A percentile compares a stretch with the other conserved stretches of the same genome.
These are phyloP conservation scores for Xylariales sp. DNA, from an alignment of 2,329 filamentous ascomycete species.

Conservation along the genomic window DNA sequence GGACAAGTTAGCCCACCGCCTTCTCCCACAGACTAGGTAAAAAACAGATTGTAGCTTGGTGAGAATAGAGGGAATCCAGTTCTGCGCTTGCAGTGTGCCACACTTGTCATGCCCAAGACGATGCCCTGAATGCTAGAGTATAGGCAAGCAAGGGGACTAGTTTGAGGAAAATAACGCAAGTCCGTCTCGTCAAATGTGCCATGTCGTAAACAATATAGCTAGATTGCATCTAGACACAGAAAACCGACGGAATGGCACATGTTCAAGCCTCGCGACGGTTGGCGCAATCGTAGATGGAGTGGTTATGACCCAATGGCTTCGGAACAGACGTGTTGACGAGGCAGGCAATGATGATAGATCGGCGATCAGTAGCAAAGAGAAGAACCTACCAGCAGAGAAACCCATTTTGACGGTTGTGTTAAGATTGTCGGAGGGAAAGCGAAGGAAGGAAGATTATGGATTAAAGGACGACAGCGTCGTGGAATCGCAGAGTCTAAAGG, in stretches of 20 bases:
- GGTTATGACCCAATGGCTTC: conserved; percentile 46
- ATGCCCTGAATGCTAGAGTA: neutral
- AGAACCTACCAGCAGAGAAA: conserved; percentile 58
- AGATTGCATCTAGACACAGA: conserved; percentile 4
- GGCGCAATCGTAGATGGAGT: conserved; percentile 23
- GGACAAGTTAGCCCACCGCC: conserved; percentile 46
- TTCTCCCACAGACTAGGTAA: neutral
- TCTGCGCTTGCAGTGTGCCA: conserved; percentile 9
- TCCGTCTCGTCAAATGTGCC: conserved; percentile 13
- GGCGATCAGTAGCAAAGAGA: conserved; percentile 34
- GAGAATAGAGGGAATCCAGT: neutral
- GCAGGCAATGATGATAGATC: conserved; percentile 25
- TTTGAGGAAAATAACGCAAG: conserved; percentile 48
- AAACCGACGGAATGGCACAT: conserved; percentile 15
- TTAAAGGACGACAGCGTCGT: conserved; percentile 39
- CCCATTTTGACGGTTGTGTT: conserved; percentile 55
- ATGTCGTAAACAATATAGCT: conserved; percentile 32
- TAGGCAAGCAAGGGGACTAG: neutral
- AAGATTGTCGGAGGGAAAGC: conserved; percentile 21
- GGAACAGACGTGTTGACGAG: conserved; percentile 35
- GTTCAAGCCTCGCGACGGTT: conserved; percentile 19
- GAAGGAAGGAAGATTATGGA: conserved; percentile 46
- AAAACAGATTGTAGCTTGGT: neutral
- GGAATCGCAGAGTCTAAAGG: conserved; percentile 25
- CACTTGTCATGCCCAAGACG: neutral